Conservation (phyloP, 2,329 filamentous ascomycete species). For the Claviceps purpurea region DNA sequence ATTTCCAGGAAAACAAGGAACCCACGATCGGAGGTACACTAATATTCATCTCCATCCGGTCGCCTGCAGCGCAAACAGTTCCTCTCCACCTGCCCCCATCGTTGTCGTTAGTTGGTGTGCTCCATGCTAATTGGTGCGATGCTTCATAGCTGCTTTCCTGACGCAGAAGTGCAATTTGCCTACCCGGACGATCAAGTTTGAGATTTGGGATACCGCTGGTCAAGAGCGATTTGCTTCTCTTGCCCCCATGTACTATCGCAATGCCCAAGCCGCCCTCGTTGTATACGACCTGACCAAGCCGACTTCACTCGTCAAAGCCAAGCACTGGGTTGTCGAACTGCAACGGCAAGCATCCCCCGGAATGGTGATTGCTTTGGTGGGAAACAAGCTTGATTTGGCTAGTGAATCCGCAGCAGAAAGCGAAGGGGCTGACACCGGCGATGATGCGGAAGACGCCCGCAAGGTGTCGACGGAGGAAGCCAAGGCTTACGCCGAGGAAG, state of each 20-base stretch:
- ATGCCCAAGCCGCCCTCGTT: conserved; percentile 91
- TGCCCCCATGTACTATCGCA: conserved; percentile 99
- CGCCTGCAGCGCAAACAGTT: background rate
- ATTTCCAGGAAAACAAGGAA: conserved; percentile 99
- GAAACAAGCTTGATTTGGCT: conserved; percentile 90
- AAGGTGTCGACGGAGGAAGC: conserved; percentile 88
- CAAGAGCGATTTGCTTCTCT: conserved; percentile 95
- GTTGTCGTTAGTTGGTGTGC: background rate
- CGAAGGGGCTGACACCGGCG: conserved; percentile 42
- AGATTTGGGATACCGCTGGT: conserved; percentile 97
- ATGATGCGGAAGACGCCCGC: conserved; percentile 59
- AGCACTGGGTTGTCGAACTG: conserved; percentile 96
- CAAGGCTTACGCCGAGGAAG: conserved; percentile 86
- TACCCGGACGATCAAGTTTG: conserved; percentile 80
- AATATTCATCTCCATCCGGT: conserved; percentile 2
- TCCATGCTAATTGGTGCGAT: conserved; percentile 1
- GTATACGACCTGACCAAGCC: conserved; percentile 98
- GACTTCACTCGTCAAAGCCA: conserved; percentile 87
- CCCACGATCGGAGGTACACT: conserved; percentile 88
- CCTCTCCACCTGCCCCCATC: background rate
- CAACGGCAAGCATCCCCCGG: conserved; percentile 92
- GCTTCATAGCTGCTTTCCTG: conserved; percentile 68
- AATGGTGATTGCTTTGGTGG: conserved; percentile 92
- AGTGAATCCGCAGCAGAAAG: conserved; percentile 37
- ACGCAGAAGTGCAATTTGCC: conserved; percentile 98